Base-by-base conservation (phyloP, 108 stramenopile genomes). In the Ochromonas danica region DNA sequence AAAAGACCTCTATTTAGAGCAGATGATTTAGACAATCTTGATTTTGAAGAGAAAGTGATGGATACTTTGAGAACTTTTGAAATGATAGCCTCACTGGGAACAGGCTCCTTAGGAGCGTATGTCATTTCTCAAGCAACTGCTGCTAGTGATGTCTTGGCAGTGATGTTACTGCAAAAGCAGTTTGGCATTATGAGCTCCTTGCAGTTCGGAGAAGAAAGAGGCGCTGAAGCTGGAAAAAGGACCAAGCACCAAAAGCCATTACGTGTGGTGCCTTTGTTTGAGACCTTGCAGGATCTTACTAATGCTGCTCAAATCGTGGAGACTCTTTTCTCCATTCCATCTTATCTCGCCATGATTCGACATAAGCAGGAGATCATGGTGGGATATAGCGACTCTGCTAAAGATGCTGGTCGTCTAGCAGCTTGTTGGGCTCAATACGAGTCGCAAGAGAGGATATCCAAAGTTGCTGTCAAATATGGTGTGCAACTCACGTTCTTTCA, bases 351-450 rank as follows among this genome's bases (percentile, higher is more conserved):
- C 61, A 84, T 87, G 39, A 88, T 94, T 75, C 84, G 90, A 38
- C 89, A 89, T 3, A 91, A 91, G 71, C 95, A 96, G 86, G 97
- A 98, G 87, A 93, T 98, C 60, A 98, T 98, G 97, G 95, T 98
- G 79, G 97, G 97, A 45, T 98, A 98, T 87, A 90, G 88, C 67
- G 97, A 98, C 80, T 92, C 91, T 71, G 95, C 97, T 39, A 98
- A 97, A 83, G 97, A 97, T 88, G 97, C 97, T 2, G 97, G 97
- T 39, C 91, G 62, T 62, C 25, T 67, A 36, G 63, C 97, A 1
- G 97, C 97, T 1, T 91, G 90, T 45, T 96, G 95, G 95, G 94
- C 93, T 25, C 95, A 94, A 80, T 97, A 94, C 89, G 93, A 42
- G 78, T 97, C 61, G 94, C 94, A 97, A 83, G 95, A 94, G 82